These are phyloP conservation scores for Colletotrichum aenigma DNA, from an alignment of 2,329 filamentous ascomycete genomes.

Conservation along the genomic window DNA sequence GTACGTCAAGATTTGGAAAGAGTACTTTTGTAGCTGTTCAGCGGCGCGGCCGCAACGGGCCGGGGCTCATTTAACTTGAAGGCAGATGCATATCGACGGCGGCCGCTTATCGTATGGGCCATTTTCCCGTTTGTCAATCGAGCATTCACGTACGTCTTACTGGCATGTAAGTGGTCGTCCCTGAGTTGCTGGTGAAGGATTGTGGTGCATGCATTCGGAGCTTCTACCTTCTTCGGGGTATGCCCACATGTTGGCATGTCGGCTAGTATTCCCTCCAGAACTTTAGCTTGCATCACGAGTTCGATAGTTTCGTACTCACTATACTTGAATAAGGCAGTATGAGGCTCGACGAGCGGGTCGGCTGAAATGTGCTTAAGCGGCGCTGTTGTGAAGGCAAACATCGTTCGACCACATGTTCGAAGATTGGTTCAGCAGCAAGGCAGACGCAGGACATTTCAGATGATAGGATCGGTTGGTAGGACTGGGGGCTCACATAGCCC, in stretches of 20 bases:
- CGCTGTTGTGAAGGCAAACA: background rate
- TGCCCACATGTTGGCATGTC: background rate
- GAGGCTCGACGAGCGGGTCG: background rate
- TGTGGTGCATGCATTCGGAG: background rate
- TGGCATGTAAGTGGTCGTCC: background rate
- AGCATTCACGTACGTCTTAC: background rate
- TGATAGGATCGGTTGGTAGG: background rate
- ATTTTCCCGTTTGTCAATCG: background rate
- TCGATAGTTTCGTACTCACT: rapidly evolving
- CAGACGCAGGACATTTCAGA: background rate
- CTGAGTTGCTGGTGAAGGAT: background rate
- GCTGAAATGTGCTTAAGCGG: background rate
- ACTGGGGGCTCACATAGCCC: background rate
- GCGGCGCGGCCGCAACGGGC: background rate
- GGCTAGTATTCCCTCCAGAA: background rate
- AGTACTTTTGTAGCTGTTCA: background rate
- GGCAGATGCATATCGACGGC: background rate
- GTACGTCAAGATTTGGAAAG: too few relatives aligned
- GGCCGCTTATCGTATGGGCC: background rate
- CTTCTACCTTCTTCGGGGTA: background rate
- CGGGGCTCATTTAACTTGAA: background rate
- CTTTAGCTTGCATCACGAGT: background rate
- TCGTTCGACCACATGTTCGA: background rate
- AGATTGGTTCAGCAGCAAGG: background rate
- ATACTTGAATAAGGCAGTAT: background rate